phyloP scores from a whole-genome alignment of 2,329 filamentous ascomycete genomes.

The Botrytis fabae region DNA sequence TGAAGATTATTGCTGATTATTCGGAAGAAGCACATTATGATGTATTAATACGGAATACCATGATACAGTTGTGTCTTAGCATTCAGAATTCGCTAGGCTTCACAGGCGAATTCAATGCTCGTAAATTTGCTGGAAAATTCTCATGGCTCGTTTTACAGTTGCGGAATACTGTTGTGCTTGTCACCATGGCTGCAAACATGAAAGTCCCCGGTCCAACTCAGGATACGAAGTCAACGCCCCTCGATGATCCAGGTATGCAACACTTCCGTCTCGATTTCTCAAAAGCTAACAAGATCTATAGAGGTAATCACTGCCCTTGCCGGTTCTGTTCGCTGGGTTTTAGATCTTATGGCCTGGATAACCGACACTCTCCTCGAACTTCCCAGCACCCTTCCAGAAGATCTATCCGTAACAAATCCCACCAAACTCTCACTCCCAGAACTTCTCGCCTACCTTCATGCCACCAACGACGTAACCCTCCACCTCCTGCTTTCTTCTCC shows the following conservation, averaged over 20 bases:
- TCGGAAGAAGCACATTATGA: constrained; percentile 73
- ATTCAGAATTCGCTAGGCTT: constrained; percentile 79
- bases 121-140: constrained; percentile 70
- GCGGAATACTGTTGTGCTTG: constrained; percentile 66
- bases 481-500: constrained; percentile 72
- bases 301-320: constrained; percentile 72
- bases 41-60: constrained; percentile 68
- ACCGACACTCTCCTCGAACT: constrained; percentile 59
- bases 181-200: constrained; percentile 61
- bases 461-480: constrained; percentile 57
- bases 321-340: constrained; percentile 75
- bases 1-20: constrained; percentile 78
- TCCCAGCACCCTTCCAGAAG: constrained; percentile 49
- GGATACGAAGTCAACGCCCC: constrained; percentile 53
- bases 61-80: constrained; percentile 74
- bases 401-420: constrained; percentile 48
- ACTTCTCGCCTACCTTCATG: constrained; percentile 53
- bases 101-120: constrained; percentile 59
- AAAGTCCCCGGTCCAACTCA: constrained; percentile 50
- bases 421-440: constrained; percentile 49
- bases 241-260: constrained; percentile 61
- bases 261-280: constrained; percentile 26
- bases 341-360: constrained; percentile 68
- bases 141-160: constrained; percentile 74
- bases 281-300: constrained; percentile 34